Evolutionary conservation across 192 early-diverging fungal species (phyloP).

Genomic region (Rhizophagus clarus): DNA sequence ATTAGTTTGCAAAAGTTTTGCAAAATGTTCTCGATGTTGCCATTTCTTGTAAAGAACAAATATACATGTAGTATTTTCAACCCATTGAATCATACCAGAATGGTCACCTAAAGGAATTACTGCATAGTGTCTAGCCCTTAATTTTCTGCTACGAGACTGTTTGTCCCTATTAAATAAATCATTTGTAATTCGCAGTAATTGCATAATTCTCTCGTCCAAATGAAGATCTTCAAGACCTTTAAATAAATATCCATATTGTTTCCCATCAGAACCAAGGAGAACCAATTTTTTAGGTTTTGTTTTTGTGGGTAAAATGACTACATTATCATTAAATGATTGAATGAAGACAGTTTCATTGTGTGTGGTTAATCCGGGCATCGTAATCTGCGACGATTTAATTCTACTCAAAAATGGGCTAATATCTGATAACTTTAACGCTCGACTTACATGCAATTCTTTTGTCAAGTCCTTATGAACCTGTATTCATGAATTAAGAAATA

Average conservation of each 20-base stretch:
- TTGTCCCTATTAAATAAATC: slow-evolving; percentile 60
- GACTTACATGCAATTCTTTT: slow-evolving; percentile 55
- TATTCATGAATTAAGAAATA: background rate
- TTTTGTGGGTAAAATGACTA: slow-evolving; percentile 77
- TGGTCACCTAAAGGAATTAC: slow-evolving; percentile 90
- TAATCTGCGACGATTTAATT: slow-evolving; percentile 48
- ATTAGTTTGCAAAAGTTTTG: slow-evolving; percentile 50
- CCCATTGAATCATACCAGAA: slow-evolving; percentile 95
- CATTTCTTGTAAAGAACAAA: slow-evolving; percentile 79
- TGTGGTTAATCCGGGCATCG: slow-evolving; percentile 51
- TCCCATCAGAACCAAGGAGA: slow-evolving; percentile 60
- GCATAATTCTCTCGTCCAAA: slow-evolving; percentile 91
- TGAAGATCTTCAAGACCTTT: slow-evolving; percentile 95
- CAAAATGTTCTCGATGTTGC: slow-evolving; percentile 71
- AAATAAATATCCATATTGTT: slow-evolving; percentile 72
- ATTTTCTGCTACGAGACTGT: slow-evolving; percentile 34
- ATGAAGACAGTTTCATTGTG: slow-evolving; percentile 41
- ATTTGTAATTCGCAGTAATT: slow-evolving; percentile 68
- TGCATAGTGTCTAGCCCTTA: slow-evolving; percentile 52
- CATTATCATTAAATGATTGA: slow-evolving; percentile 51
- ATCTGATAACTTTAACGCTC: slow-evolving; percentile 56
- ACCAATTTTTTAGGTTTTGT: slow-evolving; percentile 89
- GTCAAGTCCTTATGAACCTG: slow-evolving; percentile 59
- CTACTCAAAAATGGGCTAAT: slow-evolving; percentile 62
- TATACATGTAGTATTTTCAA: slow-evolving; percentile 76